Base-by-base conservation (phyloP, 1,139 yeast species). In the Kodamaea sp. region DNA sequence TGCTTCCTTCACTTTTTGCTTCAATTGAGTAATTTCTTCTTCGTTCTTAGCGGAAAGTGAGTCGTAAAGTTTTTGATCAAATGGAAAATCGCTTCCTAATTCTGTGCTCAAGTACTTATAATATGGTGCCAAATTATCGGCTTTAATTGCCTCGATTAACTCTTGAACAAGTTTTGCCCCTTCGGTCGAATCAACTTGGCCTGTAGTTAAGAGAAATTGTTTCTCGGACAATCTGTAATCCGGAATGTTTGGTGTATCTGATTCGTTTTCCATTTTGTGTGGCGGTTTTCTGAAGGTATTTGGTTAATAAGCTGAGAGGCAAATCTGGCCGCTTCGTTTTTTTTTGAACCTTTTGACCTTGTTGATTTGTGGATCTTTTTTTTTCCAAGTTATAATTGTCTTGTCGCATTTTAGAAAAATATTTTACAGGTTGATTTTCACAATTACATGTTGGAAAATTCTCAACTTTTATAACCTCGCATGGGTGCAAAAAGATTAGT, bases 81-180 rank as follows among this genome's bases (percentile, higher is more conserved):
- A 85, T 15, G 67, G 62, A 52, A 70, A 63, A 25, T 40, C 57
- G 50, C 48, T 73, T 4, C 60, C 49, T 36, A 66, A 67, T 41
- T 81, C 82, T 31, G 75, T 65, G 50, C 74, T 75, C 40, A 92
- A 69, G 57, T 82, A 77, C 53, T 79, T 67, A 63, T 89, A 92
- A 58, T 87, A 85, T n/a, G 97, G 95, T 1, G 88, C 96, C 70
- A 88, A 73, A 48, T 79, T 71, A 35, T 81, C 78, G 26, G 69
- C 65, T 48, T 73, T 72, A 55, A 92, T 80, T 36, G 75, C 67
- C 29, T 64, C 67, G 36, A 77, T 51, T 39, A 90, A 68, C 35
- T 74, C 73, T 26, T 62, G 53, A 8, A 37, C 36, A 2, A 29
- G 35, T 15, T 35, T 34, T 24, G 27, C 34, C 20, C 20, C 20